Evolutionary conservation across 2,329 filamentous ascomycete genomes (phyloP).

Genomic region (Colletotrichum sp.): DNA sequence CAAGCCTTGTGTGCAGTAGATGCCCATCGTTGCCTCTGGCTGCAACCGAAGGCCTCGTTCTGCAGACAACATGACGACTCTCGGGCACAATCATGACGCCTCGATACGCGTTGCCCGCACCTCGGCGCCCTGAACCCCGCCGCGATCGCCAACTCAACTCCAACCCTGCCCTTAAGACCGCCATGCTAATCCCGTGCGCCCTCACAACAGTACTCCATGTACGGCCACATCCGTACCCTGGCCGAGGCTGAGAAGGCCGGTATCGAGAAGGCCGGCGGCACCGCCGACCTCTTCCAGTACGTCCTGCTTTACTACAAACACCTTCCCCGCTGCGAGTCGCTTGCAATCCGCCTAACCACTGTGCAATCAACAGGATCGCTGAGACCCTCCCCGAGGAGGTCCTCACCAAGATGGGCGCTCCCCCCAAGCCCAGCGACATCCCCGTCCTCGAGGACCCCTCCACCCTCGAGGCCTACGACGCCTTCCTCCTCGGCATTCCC

Average conservation of each 20-base stretch:
- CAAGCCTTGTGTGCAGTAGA: not conserved
- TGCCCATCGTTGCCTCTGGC: not conserved
- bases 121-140: not conserved
- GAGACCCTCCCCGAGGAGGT: slow-evolving; percentile 90
- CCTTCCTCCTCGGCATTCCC: slow-evolving; percentile 90
- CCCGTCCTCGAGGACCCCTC: slow-evolving; percentile 63
- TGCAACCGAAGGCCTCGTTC: not conserved
- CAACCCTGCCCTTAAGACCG: not conserved
- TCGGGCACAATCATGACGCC: not conserved
- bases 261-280: slow-evolving; percentile 85
- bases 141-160: not conserved
- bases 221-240: slow-evolving; percentile 85
- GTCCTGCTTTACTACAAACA: slow-evolving; percentile 28
- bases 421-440: slow-evolving; percentile 73
- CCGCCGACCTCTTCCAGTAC: slow-evolving; percentile 82
- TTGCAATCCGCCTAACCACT: not conserved
- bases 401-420: slow-evolving; percentile 89
- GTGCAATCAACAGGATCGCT: slow-evolving; percentile 59
- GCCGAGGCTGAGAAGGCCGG: slow-evolving; percentile 92
- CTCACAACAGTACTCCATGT: slow-evolving; percentile 81
- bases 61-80: not conserved
- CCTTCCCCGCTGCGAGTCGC: not conserved
- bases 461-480: slow-evolving; percentile 76
- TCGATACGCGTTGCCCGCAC: not conserved
- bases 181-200: not conserved